These are phyloP conservation scores for Metschnikowia lunata DNA, from an alignment of 805 yeast species.

Conservation along the genomic window DNA sequence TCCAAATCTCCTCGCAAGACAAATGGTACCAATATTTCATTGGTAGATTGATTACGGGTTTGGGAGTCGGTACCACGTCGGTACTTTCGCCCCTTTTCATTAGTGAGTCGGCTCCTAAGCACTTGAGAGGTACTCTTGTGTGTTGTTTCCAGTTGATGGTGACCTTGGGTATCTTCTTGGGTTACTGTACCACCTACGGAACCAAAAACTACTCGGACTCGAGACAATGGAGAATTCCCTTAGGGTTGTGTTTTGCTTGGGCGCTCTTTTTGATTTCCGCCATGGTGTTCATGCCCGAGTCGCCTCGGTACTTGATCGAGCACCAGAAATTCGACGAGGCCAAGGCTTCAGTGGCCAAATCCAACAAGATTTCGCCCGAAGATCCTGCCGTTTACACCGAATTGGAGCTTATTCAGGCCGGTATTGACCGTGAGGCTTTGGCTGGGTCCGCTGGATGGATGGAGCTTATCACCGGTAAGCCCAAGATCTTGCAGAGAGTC, in stretches of 20 bases:
- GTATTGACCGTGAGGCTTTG: slow-evolving; percentile 54
- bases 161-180: slow-evolving; percentile 67
- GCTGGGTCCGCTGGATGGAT: slow-evolving; percentile 67
- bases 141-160: slow-evolving; percentile 67
- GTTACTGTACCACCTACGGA: slow-evolving; percentile 64
- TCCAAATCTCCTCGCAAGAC: slow-evolving; percentile 52
- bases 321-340: slow-evolving; percentile 50
- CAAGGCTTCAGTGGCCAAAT: slow-evolving; percentile 47
- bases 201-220: slow-evolving; percentile 50
- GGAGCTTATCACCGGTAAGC: slow-evolving; percentile 60
- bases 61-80: slow-evolving; percentile 69
- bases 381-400: slow-evolving; percentile 53
- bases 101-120: slow-evolving; percentile 67
- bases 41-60: slow-evolving; percentile 63
- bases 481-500: slow-evolving; percentile 54
- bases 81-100: slow-evolving; percentile 65
- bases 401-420: slow-evolving; percentile 51
- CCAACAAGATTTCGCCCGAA: slow-evolving; percentile 53
- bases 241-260: slow-evolving; percentile 47
- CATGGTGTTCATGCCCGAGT: slow-evolving; percentile 62
- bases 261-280: slow-evolving; percentile 46
- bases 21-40: slow-evolving; percentile 57
- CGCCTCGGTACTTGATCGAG: slow-evolving; percentile 61
- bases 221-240: slow-evolving; percentile 66
- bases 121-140: slow-evolving; percentile 66